These are phyloP conservation scores for Lactarius sanguifluus DNA, from an alignment of 768 basidiomycete genomes.

Conservation along the genomic window DNA sequence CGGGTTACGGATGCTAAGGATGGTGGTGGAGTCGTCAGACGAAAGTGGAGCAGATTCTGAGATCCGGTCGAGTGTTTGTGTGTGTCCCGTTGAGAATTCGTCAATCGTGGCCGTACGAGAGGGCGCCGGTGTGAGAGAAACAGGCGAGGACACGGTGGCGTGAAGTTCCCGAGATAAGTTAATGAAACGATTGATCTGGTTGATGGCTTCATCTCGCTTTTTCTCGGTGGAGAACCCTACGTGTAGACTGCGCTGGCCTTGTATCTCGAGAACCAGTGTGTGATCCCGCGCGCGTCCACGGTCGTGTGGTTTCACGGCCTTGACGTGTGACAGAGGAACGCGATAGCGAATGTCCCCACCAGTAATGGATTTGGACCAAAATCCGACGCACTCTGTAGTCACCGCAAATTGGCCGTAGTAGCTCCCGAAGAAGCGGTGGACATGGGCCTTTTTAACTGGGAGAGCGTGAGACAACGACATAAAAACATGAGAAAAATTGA, in stretches of 20 bases:
- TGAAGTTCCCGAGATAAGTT: slow-evolving; percentile 7
- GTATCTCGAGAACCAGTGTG: slow-evolving; percentile 18
- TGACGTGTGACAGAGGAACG: slow-evolving; percentile 22
- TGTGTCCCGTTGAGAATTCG: not conserved
- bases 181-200: slow-evolving; percentile 19
- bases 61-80: slow-evolving; percentile 1
- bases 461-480: not conserved
- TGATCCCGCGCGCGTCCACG: slow-evolving; percentile 11
- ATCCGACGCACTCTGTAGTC: slow-evolving; percentile 23
- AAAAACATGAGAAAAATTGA: not conserved
- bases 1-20: slow-evolving; percentile 26
- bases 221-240: slow-evolving; percentile 21
- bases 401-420: slow-evolving; percentile 25
- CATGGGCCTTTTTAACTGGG: slow-evolving; percentile 21
- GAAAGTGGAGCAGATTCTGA: not conserved
- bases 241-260: slow-evolving; percentile 21
- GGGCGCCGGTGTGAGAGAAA: not conserved
- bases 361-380: slow-evolving; percentile 27
- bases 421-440: slow-evolving; percentile 21
- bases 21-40: not conserved
- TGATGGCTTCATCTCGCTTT: slow-evolving; percentile 22
- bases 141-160: slow-evolving; percentile 2
- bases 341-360: slow-evolving; percentile 26
- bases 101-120: not conserved
- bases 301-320: slow-evolving; percentile 14